A percentile compares a stretch with the other conserved stretches of the same genome.
Evolutionary conservation across 1,284 basidiomycete species (phyloP).

Genomic region (Pulchroboletus neoregius): DNA sequence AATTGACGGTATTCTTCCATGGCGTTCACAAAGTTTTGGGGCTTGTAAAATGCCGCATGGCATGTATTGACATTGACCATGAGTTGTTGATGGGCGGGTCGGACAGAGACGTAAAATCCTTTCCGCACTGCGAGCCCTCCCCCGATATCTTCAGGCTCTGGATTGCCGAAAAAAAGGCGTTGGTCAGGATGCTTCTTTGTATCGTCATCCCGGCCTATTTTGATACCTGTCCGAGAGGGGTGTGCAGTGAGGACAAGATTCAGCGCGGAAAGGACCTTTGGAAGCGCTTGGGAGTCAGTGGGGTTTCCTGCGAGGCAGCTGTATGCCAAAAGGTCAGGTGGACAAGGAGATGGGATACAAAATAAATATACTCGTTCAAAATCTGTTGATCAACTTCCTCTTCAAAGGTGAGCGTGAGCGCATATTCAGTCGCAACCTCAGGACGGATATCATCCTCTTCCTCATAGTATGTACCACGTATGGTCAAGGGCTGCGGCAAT

Average conservation of each 20-base stretch:
- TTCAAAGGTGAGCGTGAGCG: conserved; percentile 15
- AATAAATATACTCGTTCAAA: conserved; percentile 12
- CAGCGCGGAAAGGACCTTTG: conserved; percentile 45
- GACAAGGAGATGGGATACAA: background rate
- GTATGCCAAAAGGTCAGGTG: conserved; percentile 5
- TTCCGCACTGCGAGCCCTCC: conserved; percentile 60
- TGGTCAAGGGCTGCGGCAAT: conserved; percentile 21
- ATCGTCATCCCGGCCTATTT: conserved; percentile 42
- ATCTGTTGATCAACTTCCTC: conserved; percentile 19
- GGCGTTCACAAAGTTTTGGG: conserved; percentile 57
- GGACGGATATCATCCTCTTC: background rate
- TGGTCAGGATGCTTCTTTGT: conserved; percentile 28
- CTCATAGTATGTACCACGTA: conserved; percentile 14
- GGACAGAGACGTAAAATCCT: conserved; percentile 74
- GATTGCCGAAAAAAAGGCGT: conserved; percentile 39
- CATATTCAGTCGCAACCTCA: conserved; percentile 6
- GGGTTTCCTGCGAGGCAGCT: conserved; percentile 26
- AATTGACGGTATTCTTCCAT: conserved; percentile 49
- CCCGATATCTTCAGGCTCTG: conserved; percentile 18
- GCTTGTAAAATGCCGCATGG: conserved; percentile 70
- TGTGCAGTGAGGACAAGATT: conserved; percentile 48
- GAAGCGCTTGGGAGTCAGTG: conserved; percentile 36
- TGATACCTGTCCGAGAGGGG: conserved; percentile 34
- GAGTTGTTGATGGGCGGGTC: conserved; percentile 64
- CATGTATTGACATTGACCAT: conserved; percentile 80